phyloP scores from a whole-genome alignment of 2,329 filamentous ascomycete species.

The Zymoseptoria ardabiliae region DNA sequence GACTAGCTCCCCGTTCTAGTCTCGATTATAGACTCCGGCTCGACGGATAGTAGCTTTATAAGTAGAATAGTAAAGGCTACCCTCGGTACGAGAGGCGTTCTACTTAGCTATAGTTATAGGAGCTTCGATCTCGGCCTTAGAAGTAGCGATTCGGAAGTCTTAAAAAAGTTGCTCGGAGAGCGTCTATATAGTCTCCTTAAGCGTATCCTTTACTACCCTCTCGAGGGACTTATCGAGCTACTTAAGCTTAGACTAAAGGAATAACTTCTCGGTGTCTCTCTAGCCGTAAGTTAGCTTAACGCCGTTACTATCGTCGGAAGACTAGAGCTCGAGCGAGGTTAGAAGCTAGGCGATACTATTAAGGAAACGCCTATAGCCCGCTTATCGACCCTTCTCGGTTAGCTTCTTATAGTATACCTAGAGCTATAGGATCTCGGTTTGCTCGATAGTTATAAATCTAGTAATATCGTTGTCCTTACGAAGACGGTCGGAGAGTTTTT shows the following conservation, averaged over 20 bases:
- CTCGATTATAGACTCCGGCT: conserved; percentile 40
- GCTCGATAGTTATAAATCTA: conserved; percentile 46
- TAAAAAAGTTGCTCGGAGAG: conserved; percentile 42
- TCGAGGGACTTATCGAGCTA: conserved; percentile 39
- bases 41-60: conserved; percentile 52
- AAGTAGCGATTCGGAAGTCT: conserved; percentile 35
- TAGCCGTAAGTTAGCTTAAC: conserved; percentile 37
- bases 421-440: conserved; percentile 54
- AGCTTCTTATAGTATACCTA: conserved; percentile 53
- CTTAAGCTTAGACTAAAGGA: conserved; percentile 34
- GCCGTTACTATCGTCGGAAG: conserved; percentile 37
- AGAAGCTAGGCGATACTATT: conserved; percentile 45
- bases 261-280: conserved; percentile 31
- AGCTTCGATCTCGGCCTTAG: conserved; percentile 34
- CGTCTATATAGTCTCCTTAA: conserved; percentile 34
- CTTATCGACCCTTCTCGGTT: conserved; percentile 44
- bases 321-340: conserved; percentile 48
- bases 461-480: conserved; percentile 45
- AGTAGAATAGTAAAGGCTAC: conserved; percentile 45
- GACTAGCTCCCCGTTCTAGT: conserved; percentile 36
- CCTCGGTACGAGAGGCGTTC: conserved; percentile 34
- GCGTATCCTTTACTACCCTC: conserved; percentile 32
- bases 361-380: conserved; percentile 44
- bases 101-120: conserved; percentile 29
- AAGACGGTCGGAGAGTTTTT: conserved; percentile 52